Base-by-base conservation (phyloP, 2,329 filamentous ascomycete genomes). In the Talaromyces sp. region DNA sequence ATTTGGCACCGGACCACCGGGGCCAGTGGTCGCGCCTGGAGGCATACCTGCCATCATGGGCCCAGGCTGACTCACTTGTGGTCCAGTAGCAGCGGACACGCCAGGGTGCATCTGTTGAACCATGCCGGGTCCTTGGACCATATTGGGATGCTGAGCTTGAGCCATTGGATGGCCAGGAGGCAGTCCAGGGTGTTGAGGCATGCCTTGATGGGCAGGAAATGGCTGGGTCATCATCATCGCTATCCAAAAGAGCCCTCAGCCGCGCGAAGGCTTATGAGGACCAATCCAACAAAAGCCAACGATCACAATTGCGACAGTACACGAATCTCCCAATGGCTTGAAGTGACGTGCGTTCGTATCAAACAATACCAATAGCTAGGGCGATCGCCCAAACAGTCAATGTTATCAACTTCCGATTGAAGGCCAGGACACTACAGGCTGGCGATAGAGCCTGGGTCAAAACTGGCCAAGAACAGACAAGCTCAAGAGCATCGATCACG, bases 11-110 rank as follows among this genome's bases (percentile, higher is more conserved):
- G 74, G 74, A 25, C 75, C 74, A n/a, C 74, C 76, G 60, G 77
- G 75, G 35, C 78, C 78, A 61, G 77, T 77, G 33, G 78, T 81
- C 60, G 77, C 77, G 56, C 81, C 82, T 51, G 81, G 82, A 63
- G 83, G 82, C 83, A 87, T 85, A 53, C 80, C 82, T 36, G 67
- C 77, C 78, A 86, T 84, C 82, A 86, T 85, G 22, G 81, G 82
- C n/a, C 80, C 81, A 50, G 81, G 78, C 67, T 86, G 84, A 62
- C 76, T 83, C 57, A 83, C 83, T 62, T 84, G 82, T 52, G 83
- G 82, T 22, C 78, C 81, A 62, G 78, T 78, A 25, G 82, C 81
- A 31, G 77, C 81, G 55, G 84, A 84, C 37, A 84, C 83, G 57
- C 82, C 82, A 54, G 81, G 81, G 64, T 84, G 81, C 78, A 86